phyloP scores from a whole-genome alignment of 176 grass and related monocot genomes.

The Musa itinerans region DNA sequence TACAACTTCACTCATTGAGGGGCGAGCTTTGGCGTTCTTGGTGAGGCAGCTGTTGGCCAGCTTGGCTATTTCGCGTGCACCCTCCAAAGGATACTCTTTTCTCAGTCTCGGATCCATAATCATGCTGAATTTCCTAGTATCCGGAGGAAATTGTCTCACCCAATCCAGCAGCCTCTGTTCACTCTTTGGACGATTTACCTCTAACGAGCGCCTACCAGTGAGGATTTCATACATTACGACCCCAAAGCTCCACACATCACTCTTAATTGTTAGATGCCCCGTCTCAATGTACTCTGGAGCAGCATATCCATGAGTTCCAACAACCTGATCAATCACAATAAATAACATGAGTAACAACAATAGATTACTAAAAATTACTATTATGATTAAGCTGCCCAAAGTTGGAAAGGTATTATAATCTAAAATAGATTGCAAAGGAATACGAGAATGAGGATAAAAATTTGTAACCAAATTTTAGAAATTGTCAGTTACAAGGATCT shows the following conservation, averaged over 20 bases:
- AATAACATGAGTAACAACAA: background rate
- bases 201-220: background rate
- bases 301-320: slow-evolving; percentile 6
- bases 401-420: too few relatives aligned
- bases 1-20: background rate
- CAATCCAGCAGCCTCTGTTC: slow-evolving; percentile 1
- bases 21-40: slow-evolving; percentile 6
- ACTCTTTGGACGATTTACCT: slow-evolving; percentile 2
- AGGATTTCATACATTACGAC: slow-evolving; percentile 5
- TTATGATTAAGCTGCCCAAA: background rate
- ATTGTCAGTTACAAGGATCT: too few relatives aligned
- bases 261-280: background rate
- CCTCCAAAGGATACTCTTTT: background rate
- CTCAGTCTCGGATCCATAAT: background rate
- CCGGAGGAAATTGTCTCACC: background rate
- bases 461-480: too few relatives aligned
- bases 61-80: background rate
- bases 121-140: background rate
- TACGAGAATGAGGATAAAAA: too few relatives aligned
- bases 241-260: slow-evolving; percentile 3
- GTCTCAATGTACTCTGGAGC: slow-evolving; percentile 10
- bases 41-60: background rate
- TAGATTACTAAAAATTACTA: too few relatives aligned
- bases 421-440: too few relatives aligned
- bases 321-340: background rate